These are phyloP conservation scores for Guyanaporus albipodus DNA, from an alignment of 768 basidiomycete species.

Conservation along the genomic window DNA sequence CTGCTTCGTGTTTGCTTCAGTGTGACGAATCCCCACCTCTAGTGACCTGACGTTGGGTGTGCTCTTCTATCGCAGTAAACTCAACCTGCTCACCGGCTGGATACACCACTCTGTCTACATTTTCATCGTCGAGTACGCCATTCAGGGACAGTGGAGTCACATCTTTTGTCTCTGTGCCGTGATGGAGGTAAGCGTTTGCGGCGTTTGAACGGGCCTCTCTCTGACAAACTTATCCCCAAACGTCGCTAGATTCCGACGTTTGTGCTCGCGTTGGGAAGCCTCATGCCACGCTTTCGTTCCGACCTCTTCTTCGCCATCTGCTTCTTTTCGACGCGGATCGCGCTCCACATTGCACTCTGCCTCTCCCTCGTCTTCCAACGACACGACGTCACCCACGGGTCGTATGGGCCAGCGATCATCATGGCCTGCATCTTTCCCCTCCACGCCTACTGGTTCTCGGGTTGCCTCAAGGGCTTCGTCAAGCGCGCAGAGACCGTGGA, in stretches of 20 bases:
- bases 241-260: constrained; percentile 38
- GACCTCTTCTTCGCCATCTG: constrained; percentile 45
- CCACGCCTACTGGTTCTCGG: constrained; percentile 52
- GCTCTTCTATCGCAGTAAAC: constrained; percentile 42
- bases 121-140: constrained; percentile 37
- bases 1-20: constrained; percentile 6
- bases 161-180: constrained; percentile 42
- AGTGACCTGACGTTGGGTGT: constrained; percentile 46
- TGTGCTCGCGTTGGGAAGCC: constrained; percentile 43
- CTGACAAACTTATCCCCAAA: too few species aligned
- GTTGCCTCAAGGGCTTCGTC: constrained; percentile 46
- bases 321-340: constrained; percentile 52
- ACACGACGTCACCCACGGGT: constrained; percentile 28
- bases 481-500: constrained; percentile 23
- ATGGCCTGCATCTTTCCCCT: constrained; percentile 43
- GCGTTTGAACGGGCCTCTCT: too few species aligned
- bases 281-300: constrained; percentile 43
- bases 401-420: constrained; percentile 37
- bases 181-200: constrained; percentile 42
- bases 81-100: constrained; percentile 55
- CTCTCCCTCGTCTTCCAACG: constrained; percentile 32
- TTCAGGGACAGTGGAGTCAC: constrained; percentile 34
- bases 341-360: constrained; percentile 41
- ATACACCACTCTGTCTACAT: constrained; percentile 46
- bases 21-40: constrained; percentile 11